These are phyloP conservation scores for Fusarium praegraminearum DNA, from an alignment of 2,329 filamentous ascomycete species.

Conservation along the genomic window DNA sequence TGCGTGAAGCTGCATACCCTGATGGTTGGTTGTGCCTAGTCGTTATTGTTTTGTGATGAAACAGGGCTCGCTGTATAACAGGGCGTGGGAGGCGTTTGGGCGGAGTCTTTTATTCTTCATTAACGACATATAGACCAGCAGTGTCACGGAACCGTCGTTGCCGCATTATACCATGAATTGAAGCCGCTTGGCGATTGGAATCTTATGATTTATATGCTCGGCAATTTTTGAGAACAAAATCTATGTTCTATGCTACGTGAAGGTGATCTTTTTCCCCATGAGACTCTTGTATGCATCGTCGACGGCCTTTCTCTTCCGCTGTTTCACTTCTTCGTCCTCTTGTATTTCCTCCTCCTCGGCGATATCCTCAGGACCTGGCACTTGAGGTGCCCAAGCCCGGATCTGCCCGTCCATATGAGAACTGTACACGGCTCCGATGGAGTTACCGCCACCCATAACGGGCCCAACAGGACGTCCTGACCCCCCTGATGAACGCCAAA, in stretches of 20 bases:
- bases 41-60: conserved; percentile 72
- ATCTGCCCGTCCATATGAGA: conserved; percentile 88
- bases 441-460: conserved; percentile 69
- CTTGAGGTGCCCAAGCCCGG: conserved; percentile 77
- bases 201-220: conserved; percentile 2
- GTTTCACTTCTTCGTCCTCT: conserved; percentile 60
- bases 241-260: conserved; percentile 52
- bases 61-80: conserved; percentile 16
- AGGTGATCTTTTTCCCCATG: conserved; percentile 78
- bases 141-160: conserved; percentile 1
- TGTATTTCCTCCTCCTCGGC: conserved; percentile 59
- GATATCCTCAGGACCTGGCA: conserved; percentile 64
- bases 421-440: conserved; percentile 75
- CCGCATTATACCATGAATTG: conserved; percentile 6
- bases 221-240: background rate
- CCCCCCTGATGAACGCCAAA: conserved; percentile 76
- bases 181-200: conserved; percentile 1
- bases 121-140: background rate
- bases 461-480: conserved; percentile 67
- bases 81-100: conserved; percentile 35
- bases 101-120: conserved; percentile 5
- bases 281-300: conserved; percentile 84
- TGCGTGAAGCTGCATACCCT: conserved; percentile 84
- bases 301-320: conserved; percentile 79
- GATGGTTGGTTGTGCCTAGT: conserved; percentile 93